Conservation (phyloP, 176 grass and related monocot genomes). For the Pharus latifolius region DNA sequence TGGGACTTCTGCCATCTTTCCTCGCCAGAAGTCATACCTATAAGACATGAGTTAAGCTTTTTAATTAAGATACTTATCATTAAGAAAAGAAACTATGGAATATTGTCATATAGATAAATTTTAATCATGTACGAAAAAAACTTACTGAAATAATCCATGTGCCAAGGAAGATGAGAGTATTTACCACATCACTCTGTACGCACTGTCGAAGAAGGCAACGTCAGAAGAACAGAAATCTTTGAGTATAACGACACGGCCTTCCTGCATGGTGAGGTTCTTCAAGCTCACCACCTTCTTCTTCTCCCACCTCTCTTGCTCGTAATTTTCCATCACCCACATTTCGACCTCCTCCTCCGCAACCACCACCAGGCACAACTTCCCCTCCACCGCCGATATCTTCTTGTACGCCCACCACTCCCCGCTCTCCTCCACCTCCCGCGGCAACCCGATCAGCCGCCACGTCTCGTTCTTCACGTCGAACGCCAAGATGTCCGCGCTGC, state of each 20-base stretch:
- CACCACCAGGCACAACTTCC: constrained; percentile 21
- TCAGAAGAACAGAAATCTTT: constrained; percentile 1
- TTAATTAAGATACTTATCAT: neutral
- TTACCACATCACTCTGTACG: constrained; percentile 17
- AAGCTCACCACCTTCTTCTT: constrained; percentile 17
- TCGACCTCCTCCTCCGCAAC: neutral
- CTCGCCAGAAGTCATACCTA: constrained; percentile 21
- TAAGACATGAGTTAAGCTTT: neutral
- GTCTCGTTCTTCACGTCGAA: constrained; percentile 14
- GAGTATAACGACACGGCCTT: neutral
- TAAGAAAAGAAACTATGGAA: neutral
- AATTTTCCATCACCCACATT: constrained; percentile 1
- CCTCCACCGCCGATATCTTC: constrained; percentile 12
- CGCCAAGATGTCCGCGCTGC: constrained; percentile 7
- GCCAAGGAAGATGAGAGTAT: neutral
- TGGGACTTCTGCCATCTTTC: neutral
- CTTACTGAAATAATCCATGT: no score
- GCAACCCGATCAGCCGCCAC: constrained; percentile 20
- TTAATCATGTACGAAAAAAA: no score
- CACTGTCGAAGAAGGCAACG: neutral
- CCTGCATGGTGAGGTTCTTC: neutral
- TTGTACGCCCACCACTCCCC: neutral
- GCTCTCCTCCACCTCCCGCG: neutral
- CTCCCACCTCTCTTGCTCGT: constrained; percentile 14
- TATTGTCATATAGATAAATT: neutral